Evolutionary conservation across 495 filamentous ascomycete genomes (phyloP), one percentile per base, ranked within the genome.

Genomic region (Bacidia rubella): DNA sequence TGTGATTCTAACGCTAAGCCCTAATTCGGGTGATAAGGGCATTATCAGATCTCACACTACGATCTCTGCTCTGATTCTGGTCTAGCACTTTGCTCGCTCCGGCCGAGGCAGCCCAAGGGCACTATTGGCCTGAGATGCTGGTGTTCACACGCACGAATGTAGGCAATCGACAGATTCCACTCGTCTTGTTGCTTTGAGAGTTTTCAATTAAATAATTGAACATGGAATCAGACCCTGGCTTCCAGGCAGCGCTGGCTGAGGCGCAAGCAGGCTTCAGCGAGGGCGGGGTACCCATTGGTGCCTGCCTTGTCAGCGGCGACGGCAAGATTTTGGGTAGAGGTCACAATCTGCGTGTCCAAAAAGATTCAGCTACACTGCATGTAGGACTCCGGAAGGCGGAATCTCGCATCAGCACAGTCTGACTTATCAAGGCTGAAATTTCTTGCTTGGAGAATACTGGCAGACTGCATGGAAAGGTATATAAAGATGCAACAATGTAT

Each of bases 271-370:
- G 82, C 26, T 77, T 73, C 41, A 63, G 70, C n/a, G 85, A 90
- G 67, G 85, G 86, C 26, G 87, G 87, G 25, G 74, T 92, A 1
- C 87, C 87, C 61, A 92, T 92, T 51, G 87, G 87, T 21, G 87
- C 87, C 24, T 81, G 76, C 21, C 71, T 93, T 35, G 74, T 90
- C 3, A 75, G 78, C 41, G 75, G 73, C 38, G 77, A 83, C 49
- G 87, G 87, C 26, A 77, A 73, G 52, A 79, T 90, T 38, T 73
- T 92, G 1, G 85, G 85, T n/a, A 77, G 77, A 29, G 86, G 86
- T 7, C 87, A 86, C 61, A 92, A 92, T 59, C 82, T 86, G 82
- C 70, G 86, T 32, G 74, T 87, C 40, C 86, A 93, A 63, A 85
- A 83, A 32, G 77, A 75, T 17, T 85, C 82, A 53, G 72, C 85